Conservation (phyloP, 768 basidiomycete species). For the Kockovaella imperatae region DNA sequence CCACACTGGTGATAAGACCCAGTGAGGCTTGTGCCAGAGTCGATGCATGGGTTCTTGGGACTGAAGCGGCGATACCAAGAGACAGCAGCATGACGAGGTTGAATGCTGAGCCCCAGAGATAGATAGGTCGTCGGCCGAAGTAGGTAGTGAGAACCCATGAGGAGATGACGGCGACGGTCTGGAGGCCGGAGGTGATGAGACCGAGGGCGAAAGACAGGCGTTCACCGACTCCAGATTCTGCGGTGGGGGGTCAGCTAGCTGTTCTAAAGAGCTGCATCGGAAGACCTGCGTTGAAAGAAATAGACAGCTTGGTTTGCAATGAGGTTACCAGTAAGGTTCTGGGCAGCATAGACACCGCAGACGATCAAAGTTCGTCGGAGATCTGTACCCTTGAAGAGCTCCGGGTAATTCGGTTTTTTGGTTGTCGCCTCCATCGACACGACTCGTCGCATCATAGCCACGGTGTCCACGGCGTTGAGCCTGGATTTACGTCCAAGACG, state of each 20-base stretch:
- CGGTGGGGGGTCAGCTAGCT: neutral
- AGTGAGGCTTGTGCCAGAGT: slow-evolving; percentile 28
- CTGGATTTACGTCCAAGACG: slow-evolving; percentile 18
- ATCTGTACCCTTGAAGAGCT: slow-evolving; percentile 35
- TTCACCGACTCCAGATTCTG: slow-evolving; percentile 28
- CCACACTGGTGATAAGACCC: slow-evolving; percentile 30
- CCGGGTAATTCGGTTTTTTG: slow-evolving; percentile 19
- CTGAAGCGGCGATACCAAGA: slow-evolving; percentile 32
- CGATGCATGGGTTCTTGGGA: slow-evolving; percentile 11
- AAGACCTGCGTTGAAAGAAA: slow-evolving; percentile 27
- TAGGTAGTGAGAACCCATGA: slow-evolving; percentile 36
- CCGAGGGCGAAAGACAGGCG: slow-evolving; percentile 31
- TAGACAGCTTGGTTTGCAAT: slow-evolving; percentile 29
- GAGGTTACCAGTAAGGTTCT: slow-evolving; percentile 36
- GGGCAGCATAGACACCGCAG: slow-evolving; percentile 34
- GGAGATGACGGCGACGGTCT: slow-evolving; percentile 18
- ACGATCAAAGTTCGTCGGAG: slow-evolving; percentile 32
- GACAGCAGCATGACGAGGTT: slow-evolving; percentile 28
- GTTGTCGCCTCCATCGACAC: slow-evolving; percentile 19
- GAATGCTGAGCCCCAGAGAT: slow-evolving; percentile 31
- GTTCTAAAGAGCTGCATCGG: neutral
- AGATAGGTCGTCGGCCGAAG: slow-evolving; percentile 35
- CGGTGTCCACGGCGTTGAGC: slow-evolving; percentile 15
- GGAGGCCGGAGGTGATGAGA: slow-evolving; percentile 34
- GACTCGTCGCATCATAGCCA: slow-evolving; percentile 43